phyloP scores from a whole-genome alignment of 352 stramenopile species.

The Phytophthora meadii region DNA sequence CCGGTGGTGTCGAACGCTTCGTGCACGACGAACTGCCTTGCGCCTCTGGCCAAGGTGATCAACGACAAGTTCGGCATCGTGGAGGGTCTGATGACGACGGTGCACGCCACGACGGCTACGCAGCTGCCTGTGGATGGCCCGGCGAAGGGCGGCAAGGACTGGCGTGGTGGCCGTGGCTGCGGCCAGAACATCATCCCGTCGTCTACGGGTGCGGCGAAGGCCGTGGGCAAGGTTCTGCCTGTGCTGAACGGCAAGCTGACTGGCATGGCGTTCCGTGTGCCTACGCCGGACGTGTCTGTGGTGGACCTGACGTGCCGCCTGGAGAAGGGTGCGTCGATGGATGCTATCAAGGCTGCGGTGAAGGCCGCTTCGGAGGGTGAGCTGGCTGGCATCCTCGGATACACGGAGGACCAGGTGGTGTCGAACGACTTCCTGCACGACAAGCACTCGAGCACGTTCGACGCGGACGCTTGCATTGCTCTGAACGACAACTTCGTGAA shows the following conservation, averaged over 20 bases:
- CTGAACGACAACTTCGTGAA: conserved; percentile 99
- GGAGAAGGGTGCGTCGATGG: conserved; percentile 93
- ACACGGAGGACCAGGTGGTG: conserved; percentile 97
- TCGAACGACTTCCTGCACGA: conserved; percentile 98
- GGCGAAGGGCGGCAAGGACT: conserved; percentile 95
- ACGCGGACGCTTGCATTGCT: conserved; percentile 39
- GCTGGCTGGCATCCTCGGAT: conserved; percentile 97
- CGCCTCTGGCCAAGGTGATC: conserved; percentile 98
- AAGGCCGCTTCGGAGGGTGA: conserved; percentile 93
- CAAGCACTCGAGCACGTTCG: conserved; percentile 58
- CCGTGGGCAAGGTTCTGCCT: conserved; percentile 77
- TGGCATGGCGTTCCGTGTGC: conserved; percentile 93
- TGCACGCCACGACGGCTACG: conserved; percentile 98
- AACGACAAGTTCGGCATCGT: conserved; percentile 99
- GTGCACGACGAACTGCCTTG: conserved; percentile 99
- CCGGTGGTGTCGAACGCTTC: conserved; percentile 98
- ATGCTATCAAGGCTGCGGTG: conserved; percentile 97
- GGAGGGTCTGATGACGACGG: conserved; percentile 98
- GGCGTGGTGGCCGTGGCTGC: conserved; percentile 95
- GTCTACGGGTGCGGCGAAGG: conserved; percentile 97
- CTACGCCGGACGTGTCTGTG: conserved; percentile 90
- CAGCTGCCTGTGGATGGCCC: conserved; percentile 98
- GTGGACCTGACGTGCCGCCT: conserved; percentile 90
- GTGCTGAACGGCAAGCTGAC: conserved; percentile 93
- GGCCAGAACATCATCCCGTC: conserved; percentile 99